A percentile compares a stretch with the other conserved stretches of the same genome.
phyloP scores from a whole-genome alignment of 208 protist genomes.

The Trypanosoma avium region DNA sequence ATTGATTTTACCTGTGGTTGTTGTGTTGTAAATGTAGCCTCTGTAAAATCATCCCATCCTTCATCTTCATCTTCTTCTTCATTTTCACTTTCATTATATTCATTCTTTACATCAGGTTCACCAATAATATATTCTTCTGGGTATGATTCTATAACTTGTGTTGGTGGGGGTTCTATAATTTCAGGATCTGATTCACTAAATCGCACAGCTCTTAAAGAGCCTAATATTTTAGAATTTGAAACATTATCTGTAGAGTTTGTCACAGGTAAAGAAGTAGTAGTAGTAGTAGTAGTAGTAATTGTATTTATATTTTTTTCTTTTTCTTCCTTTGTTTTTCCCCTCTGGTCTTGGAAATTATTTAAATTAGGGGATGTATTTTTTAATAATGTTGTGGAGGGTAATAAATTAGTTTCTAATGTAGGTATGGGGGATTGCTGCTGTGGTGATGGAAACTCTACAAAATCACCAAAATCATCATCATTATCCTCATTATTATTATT shows the following conservation, averaged over 20 bases:
- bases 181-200: not conserved
- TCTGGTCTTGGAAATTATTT: too few relatives aligned
- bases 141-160: not conserved
- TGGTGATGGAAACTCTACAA: constrained; percentile 12
- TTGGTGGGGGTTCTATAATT: constrained; percentile 1
- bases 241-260: not conserved
- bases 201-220: not conserved
- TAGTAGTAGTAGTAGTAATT: too few relatives aligned
- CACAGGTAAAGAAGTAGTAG: not conserved
- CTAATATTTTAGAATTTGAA: too few relatives aligned
- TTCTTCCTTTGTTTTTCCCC: not conserved
- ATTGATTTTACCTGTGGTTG: too few relatives aligned
- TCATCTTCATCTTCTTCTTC: constrained; percentile 8
- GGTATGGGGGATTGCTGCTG: too few relatives aligned
- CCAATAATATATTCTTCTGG: not conserved
- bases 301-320: not conserved
- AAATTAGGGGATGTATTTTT: too few relatives aligned
- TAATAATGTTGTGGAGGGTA: too few relatives aligned
- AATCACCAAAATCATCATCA: constrained; percentile 39
- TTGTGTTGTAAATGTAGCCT: not conserved
- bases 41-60: constrained; percentile 23
- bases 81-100: not conserved
- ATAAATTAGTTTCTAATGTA: too few relatives aligned
- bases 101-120: not conserved
- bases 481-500: not conserved